Percentiles rank a stretch among this genome's conserved stretches.
These are phyloP conservation scores for Kwoniella heveanensis DNA, from an alignment of 768 basidiomycete genomes.

Conservation along the genomic window DNA sequence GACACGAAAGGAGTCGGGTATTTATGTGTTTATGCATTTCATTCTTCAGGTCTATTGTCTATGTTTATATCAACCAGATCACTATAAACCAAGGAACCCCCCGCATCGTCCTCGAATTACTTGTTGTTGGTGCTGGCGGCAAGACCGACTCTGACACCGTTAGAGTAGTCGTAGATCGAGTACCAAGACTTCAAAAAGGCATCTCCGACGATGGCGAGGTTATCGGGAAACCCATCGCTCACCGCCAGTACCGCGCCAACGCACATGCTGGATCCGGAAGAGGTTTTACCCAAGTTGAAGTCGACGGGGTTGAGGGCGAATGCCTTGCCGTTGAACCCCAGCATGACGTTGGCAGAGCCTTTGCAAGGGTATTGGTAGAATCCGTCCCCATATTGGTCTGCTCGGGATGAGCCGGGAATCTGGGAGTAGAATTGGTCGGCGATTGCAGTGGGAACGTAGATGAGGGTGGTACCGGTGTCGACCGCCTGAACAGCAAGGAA, in stretches of 20 bases:
- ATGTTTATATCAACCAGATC: no score
- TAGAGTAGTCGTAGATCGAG: slow-evolving; percentile 65
- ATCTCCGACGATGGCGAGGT: slow-evolving; percentile 67
- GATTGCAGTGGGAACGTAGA: slow-evolving; percentile 62
- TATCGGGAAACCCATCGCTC: slow-evolving; percentile 60
- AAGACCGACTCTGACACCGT: slow-evolving; percentile 64
- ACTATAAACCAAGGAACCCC: no score
- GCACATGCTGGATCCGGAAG: slow-evolving; percentile 60
- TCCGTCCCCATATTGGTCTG: slow-evolving; percentile 60
- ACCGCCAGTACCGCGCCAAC: slow-evolving; percentile 64
- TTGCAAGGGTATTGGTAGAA: slow-evolving; percentile 66
- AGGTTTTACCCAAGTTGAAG: slow-evolving; percentile 63
- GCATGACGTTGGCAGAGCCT: slow-evolving; percentile 54
- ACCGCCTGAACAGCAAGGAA: slow-evolving; percentile 60
- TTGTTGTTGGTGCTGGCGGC: slow-evolving; percentile 59
- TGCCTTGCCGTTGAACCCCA: slow-evolving; percentile 59
- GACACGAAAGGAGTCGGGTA: no score
- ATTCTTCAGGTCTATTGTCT: not conserved
- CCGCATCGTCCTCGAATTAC: not conserved
- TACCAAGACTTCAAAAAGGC: slow-evolving; percentile 73
- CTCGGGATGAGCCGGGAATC: slow-evolving; percentile 62
- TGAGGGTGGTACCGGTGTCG: slow-evolving; percentile 70
- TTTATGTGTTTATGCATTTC: no score
- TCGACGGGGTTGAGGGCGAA: slow-evolving; percentile 61
- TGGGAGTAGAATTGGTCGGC: slow-evolving; percentile 62